Evolutionary conservation across 805 yeast species (phyloP).

Genomic region (Candida ovalis): DNA sequence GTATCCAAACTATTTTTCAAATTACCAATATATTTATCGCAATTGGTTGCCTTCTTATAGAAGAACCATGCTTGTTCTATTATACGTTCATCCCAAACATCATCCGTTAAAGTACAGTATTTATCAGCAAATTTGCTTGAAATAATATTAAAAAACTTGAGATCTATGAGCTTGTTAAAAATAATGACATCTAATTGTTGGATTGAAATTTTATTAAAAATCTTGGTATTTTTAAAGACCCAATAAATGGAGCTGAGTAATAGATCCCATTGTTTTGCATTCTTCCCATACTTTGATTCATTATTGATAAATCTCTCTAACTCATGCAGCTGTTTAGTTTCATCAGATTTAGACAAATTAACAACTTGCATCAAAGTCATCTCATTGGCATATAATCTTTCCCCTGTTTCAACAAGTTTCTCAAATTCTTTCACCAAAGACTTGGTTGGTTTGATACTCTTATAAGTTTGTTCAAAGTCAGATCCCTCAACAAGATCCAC

Average conservation of each 20-base stretch:
- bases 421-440: slow-evolving; percentile 12
- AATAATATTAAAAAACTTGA: slow-evolving; percentile 18
- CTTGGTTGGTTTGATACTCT: slow-evolving; percentile 13
- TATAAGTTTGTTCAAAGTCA: slow-evolving; percentile 3
- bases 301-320: slow-evolving; percentile 24
- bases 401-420: slow-evolving; percentile 26
- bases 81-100: slow-evolving; percentile 10
- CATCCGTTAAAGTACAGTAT: slow-evolving; percentile 16
- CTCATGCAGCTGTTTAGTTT: slow-evolving; percentile 21
- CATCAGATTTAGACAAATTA: slow-evolving; percentile 14
- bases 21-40: slow-evolving; percentile 26
- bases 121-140: slow-evolving; percentile 13
- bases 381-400: slow-evolving; percentile 25
- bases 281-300: slow-evolving; percentile 19
- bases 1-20: slow-evolving; percentile 22
- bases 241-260: slow-evolving; percentile 28
- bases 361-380: slow-evolving; percentile 25
- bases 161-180: slow-evolving; percentile 19
- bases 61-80: slow-evolving; percentile 23
- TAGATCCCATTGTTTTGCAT: slow-evolving; percentile 21
- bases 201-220: slow-evolving; percentile 23
- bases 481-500: background rate
- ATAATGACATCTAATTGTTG: slow-evolving; percentile 21
- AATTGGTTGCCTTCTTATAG: slow-evolving; percentile 27
- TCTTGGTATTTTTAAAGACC: slow-evolving; percentile 22